Conservation (phyloP, 1,284 basidiomycete genomes). For the Marasmius tenuissimus region DNA sequence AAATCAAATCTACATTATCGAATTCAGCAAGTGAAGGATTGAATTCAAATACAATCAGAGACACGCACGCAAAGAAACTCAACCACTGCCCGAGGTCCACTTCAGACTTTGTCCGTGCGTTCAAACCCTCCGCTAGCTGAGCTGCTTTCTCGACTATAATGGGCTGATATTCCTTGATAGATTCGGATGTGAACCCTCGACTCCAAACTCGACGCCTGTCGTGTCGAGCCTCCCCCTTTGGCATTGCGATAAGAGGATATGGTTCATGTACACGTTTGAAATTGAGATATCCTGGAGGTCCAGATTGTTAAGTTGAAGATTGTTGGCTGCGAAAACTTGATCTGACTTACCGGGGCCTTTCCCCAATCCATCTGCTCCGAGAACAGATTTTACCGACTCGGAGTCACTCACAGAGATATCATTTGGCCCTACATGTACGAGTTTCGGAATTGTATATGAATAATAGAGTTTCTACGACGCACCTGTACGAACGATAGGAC, state of each 20-base stretch:
- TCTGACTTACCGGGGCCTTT: slow-evolving; percentile 35
- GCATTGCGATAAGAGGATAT: background rate
- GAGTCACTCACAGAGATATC: slow-evolving; percentile 7
- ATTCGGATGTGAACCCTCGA: slow-evolving; percentile 42
- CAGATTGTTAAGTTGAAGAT: too few species aligned
- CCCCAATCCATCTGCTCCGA: slow-evolving; percentile 20
- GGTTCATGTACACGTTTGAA: too few species aligned
- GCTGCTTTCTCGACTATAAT: slow-evolving; percentile 36
- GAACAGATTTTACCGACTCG: background rate
- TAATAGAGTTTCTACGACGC: background rate
- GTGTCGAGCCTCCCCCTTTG: slow-evolving; percentile 35
- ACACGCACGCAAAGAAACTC: slow-evolving; percentile 50
- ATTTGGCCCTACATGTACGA: slow-evolving; percentile 2
- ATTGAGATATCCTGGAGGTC: too few species aligned
- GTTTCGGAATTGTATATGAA: background rate
- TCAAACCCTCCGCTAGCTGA: slow-evolving; percentile 38
- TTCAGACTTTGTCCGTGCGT: slow-evolving; percentile 8
- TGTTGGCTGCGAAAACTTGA: too few species aligned
- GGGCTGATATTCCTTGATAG: slow-evolving; percentile 48
- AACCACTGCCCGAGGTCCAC: slow-evolving; percentile 46
- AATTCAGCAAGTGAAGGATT: background rate
- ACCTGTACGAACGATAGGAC: slow-evolving; percentile 39
- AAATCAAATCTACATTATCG: background rate
- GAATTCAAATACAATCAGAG: background rate
- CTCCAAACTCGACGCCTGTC: slow-evolving; percentile 53